Evolutionary conservation across 1,284 basidiomycete species (phyloP).

Genomic region (Austroboletus rostrupii): DNA sequence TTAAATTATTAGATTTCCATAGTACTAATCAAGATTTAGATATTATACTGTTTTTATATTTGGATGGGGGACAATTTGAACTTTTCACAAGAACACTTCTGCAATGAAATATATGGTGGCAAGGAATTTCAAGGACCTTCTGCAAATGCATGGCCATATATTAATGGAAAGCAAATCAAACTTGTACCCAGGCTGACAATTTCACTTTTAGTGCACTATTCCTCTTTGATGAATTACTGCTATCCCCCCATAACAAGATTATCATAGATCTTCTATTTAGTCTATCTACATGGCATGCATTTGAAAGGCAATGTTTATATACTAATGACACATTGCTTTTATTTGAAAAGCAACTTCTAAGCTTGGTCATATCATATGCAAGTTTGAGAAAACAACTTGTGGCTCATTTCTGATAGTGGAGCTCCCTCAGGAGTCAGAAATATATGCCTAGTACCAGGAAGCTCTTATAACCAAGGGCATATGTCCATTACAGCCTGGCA

Average conservation of each 20-base stretch:
- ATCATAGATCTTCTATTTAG: constrained; percentile 8
- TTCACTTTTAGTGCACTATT: constrained; percentile 28
- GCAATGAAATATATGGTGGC: constrained; percentile 12
- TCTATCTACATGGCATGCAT: constrained; percentile 31
- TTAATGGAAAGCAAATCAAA: background rate
- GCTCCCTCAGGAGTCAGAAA: too few relatives aligned
- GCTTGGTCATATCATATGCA: background rate
- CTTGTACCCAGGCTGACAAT: background rate
- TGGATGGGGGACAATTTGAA: constrained; percentile 3
- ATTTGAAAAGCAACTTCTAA: constrained; percentile 8
- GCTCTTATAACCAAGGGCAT: background rate
- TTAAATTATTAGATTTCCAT: background rate
- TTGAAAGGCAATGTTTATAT: constrained; percentile 32
- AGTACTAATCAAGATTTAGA: background rate
- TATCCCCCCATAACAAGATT: constrained; percentile 19
- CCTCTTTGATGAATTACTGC: constrained; percentile 34
- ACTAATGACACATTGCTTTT: constrained; percentile 22
- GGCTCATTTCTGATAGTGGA: background rate
- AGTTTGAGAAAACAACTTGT: constrained; percentile 1
- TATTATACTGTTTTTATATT: constrained; percentile 1
- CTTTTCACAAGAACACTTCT: constrained; percentile 8
- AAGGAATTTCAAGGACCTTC: constrained; percentile 18
- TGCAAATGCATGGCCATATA: constrained; percentile 24
- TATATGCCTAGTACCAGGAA: too few relatives aligned
- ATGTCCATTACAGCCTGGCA: too few relatives aligned